These are phyloP conservation scores for Candida pini DNA, from an alignment of 805 yeast genomes.

Conservation along the genomic window DNA sequence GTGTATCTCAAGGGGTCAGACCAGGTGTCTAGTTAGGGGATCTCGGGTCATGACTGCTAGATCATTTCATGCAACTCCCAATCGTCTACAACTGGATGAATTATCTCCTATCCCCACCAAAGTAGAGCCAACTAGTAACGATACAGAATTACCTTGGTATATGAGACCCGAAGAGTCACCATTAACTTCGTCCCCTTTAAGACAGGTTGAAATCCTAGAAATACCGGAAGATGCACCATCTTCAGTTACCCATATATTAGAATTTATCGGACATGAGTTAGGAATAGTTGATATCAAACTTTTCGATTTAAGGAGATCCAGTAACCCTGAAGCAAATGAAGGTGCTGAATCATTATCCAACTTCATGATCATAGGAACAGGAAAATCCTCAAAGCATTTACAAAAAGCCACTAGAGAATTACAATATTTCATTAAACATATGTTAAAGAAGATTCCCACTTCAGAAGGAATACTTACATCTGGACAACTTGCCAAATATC, in stretches of 20 bases:
- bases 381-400: slow-evolving; percentile 71
- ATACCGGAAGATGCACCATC: slow-evolving; percentile 58
- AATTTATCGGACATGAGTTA: slow-evolving; percentile 48
- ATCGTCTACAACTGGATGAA: too few species aligned
- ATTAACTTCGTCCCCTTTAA: slow-evolving; percentile 16
- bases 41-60: background rate
- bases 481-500: slow-evolving; percentile 45
- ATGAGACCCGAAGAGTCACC: slow-evolving; percentile 29
- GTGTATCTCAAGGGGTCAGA: too few species aligned
- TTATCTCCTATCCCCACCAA: too few species aligned
- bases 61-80: background rate
- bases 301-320: slow-evolving; percentile 52
- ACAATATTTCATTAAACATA: slow-evolving; percentile 51
- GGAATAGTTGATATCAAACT: slow-evolving; percentile 61
- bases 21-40: too few species aligned
- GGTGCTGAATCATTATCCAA: slow-evolving; percentile 34
- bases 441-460: slow-evolving; percentile 38
- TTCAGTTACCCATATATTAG: slow-evolving; percentile 38
- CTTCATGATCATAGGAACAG: slow-evolving; percentile 63
- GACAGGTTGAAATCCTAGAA: slow-evolving; percentile 39
- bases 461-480: slow-evolving; percentile 70
- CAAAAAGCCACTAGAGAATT: slow-evolving; percentile 63
- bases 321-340: slow-evolving; percentile 21
- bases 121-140: too few species aligned
- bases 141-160: slow-evolving; percentile 27